These are phyloP conservation scores for Pseudogymnoascus destructans DNA, from an alignment of 2,329 filamentous ascomycete species.

Conservation along the genomic window DNA sequence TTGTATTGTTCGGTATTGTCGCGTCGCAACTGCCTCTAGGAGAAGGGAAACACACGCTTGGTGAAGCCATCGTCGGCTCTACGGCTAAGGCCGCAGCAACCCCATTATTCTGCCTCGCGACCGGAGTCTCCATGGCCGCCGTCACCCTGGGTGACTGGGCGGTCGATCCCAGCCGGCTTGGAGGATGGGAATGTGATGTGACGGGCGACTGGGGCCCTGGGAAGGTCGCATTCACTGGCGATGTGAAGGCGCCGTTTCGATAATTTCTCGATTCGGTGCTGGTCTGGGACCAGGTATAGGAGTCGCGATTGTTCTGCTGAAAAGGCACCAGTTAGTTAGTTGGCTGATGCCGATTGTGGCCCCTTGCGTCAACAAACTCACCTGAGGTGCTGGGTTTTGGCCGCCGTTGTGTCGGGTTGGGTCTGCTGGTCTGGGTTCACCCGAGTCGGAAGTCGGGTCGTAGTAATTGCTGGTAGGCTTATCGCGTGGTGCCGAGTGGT, in stretches of 20 bases:
- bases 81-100: slow-evolving; percentile 19
- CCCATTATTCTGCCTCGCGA: slow-evolving; percentile 30
- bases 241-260: slow-evolving; percentile 37
- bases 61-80: slow-evolving; percentile 17
- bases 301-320: slow-evolving; percentile 34
- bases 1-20: background rate
- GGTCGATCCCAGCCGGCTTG: slow-evolving; percentile 18
- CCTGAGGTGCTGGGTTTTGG: slow-evolving; percentile 22
- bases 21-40: background rate
- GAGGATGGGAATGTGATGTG: slow-evolving; percentile 33
- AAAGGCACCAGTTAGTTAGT: background rate
- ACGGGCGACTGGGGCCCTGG: slow-evolving; percentile 36
- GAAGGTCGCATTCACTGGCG: slow-evolving; percentile 34
- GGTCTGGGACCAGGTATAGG: slow-evolving; percentile 34
- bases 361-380: slow-evolving; percentile 15
- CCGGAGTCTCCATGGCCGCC: slow-evolving; percentile 35
- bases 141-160: slow-evolving; percentile 23
- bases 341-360: slow-evolving; percentile 7
- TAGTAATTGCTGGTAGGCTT: slow-evolving; percentile 33
- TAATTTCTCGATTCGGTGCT: slow-evolving; percentile 35
- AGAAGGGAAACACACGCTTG: slow-evolving; percentile 18
- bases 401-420: slow-evolving; percentile 20
- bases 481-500: slow-evolving; percentile 27
- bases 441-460: slow-evolving; percentile 33
- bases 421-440: slow-evolving; percentile 29